These are phyloP conservation scores for Paulownia fortunei DNA, from an alignment of 257 asterid genomes.

Conservation along the genomic window DNA sequence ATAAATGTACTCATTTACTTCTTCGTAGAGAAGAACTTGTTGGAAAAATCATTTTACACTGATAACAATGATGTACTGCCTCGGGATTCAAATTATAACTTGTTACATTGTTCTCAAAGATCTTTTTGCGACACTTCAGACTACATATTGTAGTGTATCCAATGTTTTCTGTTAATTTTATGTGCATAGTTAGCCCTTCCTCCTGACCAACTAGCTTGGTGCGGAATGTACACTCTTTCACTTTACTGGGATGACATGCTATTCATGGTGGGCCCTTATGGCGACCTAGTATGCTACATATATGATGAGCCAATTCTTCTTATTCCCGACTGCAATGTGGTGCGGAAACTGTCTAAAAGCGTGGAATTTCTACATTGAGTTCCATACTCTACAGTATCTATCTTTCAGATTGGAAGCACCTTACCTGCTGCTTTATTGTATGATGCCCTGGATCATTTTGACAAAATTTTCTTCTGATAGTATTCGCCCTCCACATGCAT, in stretches of 20 bases:
- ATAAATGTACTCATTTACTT: neutral
- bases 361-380: slow-evolving; percentile 96
- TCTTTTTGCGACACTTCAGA: slow-evolving; percentile 11
- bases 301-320: slow-evolving; percentile 88
- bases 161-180: slow-evolving; percentile 20
- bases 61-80: neutral
- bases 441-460: slow-evolving; percentile 97
- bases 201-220: slow-evolving; percentile 97
- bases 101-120: slow-evolving; percentile 1
- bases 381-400: slow-evolving; percentile 93
- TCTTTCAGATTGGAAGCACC: slow-evolving; percentile 96
- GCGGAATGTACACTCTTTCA: slow-evolving; percentile 92
- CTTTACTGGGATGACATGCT: slow-evolving; percentile 97
- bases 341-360: slow-evolving; percentile 79
- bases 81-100: neutral
- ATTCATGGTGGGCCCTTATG: slow-evolving; percentile 94
- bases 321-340: slow-evolving; percentile 95
- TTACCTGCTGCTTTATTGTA: slow-evolving; percentile 89
- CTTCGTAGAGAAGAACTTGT: slow-evolving; percentile 2
- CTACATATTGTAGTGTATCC: slow-evolving; percentile 7
- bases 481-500: neutral
- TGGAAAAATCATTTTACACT: neutral
- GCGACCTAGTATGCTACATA: slow-evolving; percentile 85
- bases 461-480: slow-evolving; percentile 41
- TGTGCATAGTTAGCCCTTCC: slow-evolving; percentile 80